Evolutionary conservation across 352 stramenopile species (phyloP).

Genomic region (Pythium sp.): DNA sequence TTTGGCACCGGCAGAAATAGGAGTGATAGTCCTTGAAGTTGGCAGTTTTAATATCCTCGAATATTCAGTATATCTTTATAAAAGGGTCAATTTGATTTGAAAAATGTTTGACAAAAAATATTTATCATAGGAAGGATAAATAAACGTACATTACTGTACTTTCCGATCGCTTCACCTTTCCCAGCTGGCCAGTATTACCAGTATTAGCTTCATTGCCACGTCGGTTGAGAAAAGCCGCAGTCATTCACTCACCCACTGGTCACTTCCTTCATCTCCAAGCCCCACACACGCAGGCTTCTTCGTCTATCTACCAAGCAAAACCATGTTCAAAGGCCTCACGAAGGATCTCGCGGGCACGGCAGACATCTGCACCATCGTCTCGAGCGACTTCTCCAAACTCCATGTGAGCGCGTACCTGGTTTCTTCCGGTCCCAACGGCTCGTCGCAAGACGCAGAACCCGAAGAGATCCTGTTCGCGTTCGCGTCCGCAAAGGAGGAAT

Average conservation of each 20-base stretch:
- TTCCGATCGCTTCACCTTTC: too few species aligned
- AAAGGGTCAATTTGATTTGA: too few species aligned
- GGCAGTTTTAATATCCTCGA: not conserved
- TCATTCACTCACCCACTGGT: not conserved
- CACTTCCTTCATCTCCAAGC: not conserved
- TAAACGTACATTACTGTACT: too few species aligned
- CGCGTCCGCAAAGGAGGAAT: conserved; percentile 54
- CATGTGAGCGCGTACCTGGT: conserved; percentile 33
- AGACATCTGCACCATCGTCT: conserved; percentile 47
- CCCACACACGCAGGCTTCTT: not conserved
- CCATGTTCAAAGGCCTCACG: conserved; percentile 46
- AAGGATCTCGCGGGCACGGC: conserved; percentile 45
- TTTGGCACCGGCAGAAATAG: too few species aligned
- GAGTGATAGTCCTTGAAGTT: not conserved
- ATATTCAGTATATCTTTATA: not conserved
- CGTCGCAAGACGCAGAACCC: not conserved
- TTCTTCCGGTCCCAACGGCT: conserved; percentile 22
- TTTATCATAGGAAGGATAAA: too few species aligned
- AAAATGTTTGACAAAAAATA: too few species aligned
- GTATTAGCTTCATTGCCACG: not conserved
- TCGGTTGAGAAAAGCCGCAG: not conserved
- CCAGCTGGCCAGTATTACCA: too few species aligned
- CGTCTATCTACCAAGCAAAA: not conserved
- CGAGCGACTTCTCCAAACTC: conserved; percentile 38
- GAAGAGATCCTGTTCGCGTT: conserved; percentile 52